phyloP scores from a whole-genome alignment of 2,329 filamentous ascomycete species.

The Diaporthe nobilis region DNA sequence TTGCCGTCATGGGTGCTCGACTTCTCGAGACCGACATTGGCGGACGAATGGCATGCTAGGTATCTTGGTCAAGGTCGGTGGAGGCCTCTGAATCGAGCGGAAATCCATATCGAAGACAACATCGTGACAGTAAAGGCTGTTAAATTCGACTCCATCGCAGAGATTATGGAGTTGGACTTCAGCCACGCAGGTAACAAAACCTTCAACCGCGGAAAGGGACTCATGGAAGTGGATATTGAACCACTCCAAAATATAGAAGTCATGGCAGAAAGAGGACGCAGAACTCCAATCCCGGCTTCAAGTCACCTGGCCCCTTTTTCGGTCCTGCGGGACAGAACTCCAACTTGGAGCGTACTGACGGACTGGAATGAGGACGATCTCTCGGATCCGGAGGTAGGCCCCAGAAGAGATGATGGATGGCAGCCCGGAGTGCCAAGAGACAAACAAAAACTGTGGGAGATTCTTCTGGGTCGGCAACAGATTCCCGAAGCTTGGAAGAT shows the following conservation, averaged over 20 bases:
- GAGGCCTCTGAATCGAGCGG: background rate
- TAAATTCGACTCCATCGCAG: background rate
- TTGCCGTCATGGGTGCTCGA: background rate
- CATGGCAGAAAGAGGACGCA: background rate
- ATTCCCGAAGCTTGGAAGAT: constrained; percentile 1
- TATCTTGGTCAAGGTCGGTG: background rate
- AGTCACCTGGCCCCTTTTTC: background rate
- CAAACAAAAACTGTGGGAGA: background rate
- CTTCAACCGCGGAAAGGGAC: background rate
- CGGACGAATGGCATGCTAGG: background rate
- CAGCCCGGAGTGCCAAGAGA: background rate
- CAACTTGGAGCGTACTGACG: background rate
- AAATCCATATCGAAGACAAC: background rate
- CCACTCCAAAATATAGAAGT: background rate
- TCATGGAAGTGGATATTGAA: background rate
- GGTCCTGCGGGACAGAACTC: background rate
- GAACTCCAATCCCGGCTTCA: background rate
- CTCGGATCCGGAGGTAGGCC: background rate
- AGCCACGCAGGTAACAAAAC: background rate
- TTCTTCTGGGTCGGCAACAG: background rate
- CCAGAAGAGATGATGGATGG: background rate
- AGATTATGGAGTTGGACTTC: background rate
- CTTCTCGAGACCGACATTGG: background rate
- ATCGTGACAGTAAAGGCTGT: background rate
- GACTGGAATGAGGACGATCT: background rate